Evolutionary conservation across 2,329 filamentous ascomycete species (phyloP).

Genomic region (Fusarium sp.): DNA sequence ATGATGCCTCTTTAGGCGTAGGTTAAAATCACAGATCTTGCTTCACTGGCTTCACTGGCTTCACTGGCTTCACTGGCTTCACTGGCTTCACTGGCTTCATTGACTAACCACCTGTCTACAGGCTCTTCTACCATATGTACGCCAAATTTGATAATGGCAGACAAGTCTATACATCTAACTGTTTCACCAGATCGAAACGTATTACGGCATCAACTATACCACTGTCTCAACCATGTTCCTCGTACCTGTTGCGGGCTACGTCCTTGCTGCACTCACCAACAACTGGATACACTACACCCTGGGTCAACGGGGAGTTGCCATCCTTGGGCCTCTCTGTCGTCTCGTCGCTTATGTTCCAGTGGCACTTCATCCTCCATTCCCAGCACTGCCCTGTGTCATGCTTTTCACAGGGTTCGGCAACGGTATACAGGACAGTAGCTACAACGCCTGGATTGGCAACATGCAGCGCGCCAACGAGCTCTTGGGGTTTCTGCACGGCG

Average conservation of each 20-base stretch:
- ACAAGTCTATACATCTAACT: not conserved
- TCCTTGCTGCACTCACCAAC: slow-evolving; percentile 71
- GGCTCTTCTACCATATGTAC: slow-evolving; percentile 61
- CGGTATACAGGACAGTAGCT: slow-evolving; percentile 71
- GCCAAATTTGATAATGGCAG: slow-evolving; percentile 27
- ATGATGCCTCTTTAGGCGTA: slow-evolving; percentile 74
- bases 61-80: too few species aligned
- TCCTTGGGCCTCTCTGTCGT: slow-evolving; percentile 72
- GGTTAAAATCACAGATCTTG: slow-evolving; percentile 41
- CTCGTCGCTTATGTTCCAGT: slow-evolving; percentile 73
- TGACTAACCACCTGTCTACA: slow-evolving; percentile 43
- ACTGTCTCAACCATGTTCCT: slow-evolving; percentile 75
- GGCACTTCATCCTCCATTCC: slow-evolving; percentile 75
- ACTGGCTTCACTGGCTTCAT: not conserved
- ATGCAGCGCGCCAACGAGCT: slow-evolving; percentile 80
- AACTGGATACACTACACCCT: slow-evolving; percentile 71
- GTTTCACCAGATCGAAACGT: slow-evolving; percentile 49
- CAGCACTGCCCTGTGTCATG: slow-evolving; percentile 72
- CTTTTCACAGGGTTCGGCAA: slow-evolving; percentile 77
- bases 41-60: slow-evolving; percentile 1
- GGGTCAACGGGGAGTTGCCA: slow-evolving; percentile 77
- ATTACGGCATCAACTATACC: slow-evolving; percentile 71
- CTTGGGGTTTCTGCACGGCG: slow-evolving; percentile 76
- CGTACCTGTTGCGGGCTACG: slow-evolving; percentile 73
- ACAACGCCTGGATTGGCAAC: slow-evolving; percentile 73